phyloP scores from a whole-genome alignment of 2,329 filamentous ascomycete genomes.

The Diaporthe helianthi region DNA sequence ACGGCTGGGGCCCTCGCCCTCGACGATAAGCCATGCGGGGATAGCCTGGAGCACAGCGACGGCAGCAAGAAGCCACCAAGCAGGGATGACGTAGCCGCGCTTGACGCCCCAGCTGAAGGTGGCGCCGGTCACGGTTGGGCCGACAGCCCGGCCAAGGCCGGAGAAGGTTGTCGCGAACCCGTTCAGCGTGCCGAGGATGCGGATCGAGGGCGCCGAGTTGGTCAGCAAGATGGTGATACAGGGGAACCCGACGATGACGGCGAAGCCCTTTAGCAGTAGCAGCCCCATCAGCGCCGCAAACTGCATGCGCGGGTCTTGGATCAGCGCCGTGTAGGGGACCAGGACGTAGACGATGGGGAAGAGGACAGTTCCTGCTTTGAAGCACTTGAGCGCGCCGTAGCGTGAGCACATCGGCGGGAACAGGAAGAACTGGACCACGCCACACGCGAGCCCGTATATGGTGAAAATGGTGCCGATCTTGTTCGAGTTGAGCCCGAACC shows the following conservation, averaged over 20 bases:
- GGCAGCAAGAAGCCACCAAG: constrained; percentile 79
- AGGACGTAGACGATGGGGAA: constrained; percentile 80
- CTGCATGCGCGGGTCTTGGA: constrained; percentile 55
- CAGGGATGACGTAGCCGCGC: constrained; percentile 76
- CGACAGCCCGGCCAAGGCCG: constrained; percentile 79
- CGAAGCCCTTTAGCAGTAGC: constrained; percentile 77
- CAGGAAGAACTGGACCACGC: constrained; percentile 83
- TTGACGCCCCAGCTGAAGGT: constrained; percentile 80
- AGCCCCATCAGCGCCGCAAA: constrained; percentile 69
- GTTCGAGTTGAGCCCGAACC: constrained; percentile 76
- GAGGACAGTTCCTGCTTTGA: constrained; percentile 68
- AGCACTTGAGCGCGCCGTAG: constrained; percentile 78
- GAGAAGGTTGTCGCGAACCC: constrained; percentile 86
- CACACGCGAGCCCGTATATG: constrained; percentile 78
- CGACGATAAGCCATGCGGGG: constrained; percentile 75
- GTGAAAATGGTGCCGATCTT: constrained; percentile 88
- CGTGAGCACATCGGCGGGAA: constrained; percentile 78
- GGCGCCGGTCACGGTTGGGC: constrained; percentile 76
- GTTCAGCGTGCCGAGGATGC: constrained; percentile 86
- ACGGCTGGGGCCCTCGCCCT: constrained; percentile 72
- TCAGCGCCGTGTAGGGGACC: constrained; percentile 81
- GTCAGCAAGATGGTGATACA: constrained; percentile 90
- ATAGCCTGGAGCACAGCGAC: constrained; percentile 71
- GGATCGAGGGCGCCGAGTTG: constrained; percentile 79
- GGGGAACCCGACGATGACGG: constrained; percentile 85